Evolutionary conservation across 495 filamentous ascomycete species (phyloP).

Genomic region (Aspergillus hancockii): DNA sequence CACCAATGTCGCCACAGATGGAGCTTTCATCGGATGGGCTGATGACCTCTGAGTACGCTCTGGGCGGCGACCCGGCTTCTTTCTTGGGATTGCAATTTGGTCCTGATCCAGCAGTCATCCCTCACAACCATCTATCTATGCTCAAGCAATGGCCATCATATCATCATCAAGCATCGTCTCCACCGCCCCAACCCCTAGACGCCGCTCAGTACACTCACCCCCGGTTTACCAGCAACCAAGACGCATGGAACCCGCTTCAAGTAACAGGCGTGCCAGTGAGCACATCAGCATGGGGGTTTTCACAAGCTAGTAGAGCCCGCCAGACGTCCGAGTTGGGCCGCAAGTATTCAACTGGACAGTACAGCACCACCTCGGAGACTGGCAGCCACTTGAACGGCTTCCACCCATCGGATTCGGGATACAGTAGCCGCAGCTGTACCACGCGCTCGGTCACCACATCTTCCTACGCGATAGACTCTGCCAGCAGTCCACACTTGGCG

Average conservation of each 20-base stretch:
- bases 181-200: conserved; percentile 23
- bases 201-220: conserved; percentile 27
- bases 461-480: conserved; percentile 31
- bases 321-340: conserved; percentile 25
- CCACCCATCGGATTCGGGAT: conserved; percentile 63
- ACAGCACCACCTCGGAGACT: conserved; percentile 52
- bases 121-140: conserved; percentile 22
- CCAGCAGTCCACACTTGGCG: conserved; percentile 31
- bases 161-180: conserved; percentile 20
- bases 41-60: conserved; percentile 22
- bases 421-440: conserved; percentile 52
- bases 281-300: conserved; percentile 15
- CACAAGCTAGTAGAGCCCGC: conserved; percentile 21
- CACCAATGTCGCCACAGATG: conserved; percentile 17
- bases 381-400: conserved; percentile 54
- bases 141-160: conserved; percentile 21
- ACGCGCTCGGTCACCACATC: conserved; percentile 47
- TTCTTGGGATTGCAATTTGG: conserved; percentile 35
- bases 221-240: conserved; percentile 30
- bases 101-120: conserved; percentile 22
- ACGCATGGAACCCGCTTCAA: conserved; percentile 43
- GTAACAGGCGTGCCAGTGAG: conserved; percentile 34
- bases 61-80: conserved; percentile 28
- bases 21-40: conserved; percentile 18
- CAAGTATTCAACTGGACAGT: conserved; percentile 30